These are phyloP conservation scores for Coniferiporia sulphurascens DNA, from an alignment of 1,284 basidiomycete species.

Conservation along the genomic window DNA sequence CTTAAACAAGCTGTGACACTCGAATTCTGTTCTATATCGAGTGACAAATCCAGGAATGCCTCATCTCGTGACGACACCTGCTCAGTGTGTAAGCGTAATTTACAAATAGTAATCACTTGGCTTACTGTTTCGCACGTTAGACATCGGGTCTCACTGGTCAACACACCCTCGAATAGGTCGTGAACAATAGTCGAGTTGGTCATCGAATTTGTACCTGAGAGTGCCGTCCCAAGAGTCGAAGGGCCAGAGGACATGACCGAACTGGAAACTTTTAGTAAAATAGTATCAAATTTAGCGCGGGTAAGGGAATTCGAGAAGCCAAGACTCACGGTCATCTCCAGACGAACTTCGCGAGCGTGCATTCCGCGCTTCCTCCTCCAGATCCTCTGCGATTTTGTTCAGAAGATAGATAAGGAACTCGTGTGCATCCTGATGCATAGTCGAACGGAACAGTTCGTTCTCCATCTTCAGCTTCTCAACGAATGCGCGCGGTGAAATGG, in stretches of 20 bases:
- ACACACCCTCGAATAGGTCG: conserved; percentile 84
- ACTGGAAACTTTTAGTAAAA: conserved; percentile 7
- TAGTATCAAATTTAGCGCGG: background rate
- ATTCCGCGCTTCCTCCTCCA: conserved; percentile 65
- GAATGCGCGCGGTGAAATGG: conserved; percentile 82
- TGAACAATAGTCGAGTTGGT: conserved; percentile 72
- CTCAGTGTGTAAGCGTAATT: conserved; percentile 4
- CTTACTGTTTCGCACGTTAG: conserved; percentile 91
- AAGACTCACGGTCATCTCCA: conserved; percentile 50
- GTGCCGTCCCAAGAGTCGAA: conserved; percentile 33
- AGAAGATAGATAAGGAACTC: conserved; percentile 95
- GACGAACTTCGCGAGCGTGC: conserved; percentile 32
- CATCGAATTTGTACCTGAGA: conserved; percentile 39
- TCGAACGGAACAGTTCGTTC: conserved; percentile 82
- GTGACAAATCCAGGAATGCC: conserved; percentile 92
- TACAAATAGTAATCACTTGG: conserved; percentile 17
- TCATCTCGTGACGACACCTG: conserved; percentile 95
- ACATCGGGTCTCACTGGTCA: conserved; percentile 97
- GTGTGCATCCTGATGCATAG: conserved; percentile 93
- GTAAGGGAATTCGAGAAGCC: background rate
- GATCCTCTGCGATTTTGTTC: conserved; percentile 91
- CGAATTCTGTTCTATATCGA: conserved; percentile 97
- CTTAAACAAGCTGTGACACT: conserved; percentile 93
- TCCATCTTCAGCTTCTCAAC: conserved; percentile 86
- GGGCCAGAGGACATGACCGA: conserved; percentile 33